Evolutionary conservation across 2,329 filamentous ascomycete genomes (phyloP), one percentile per base, ranked within the genome.

Genomic region (Sporothrix brunneoviolacea): DNA sequence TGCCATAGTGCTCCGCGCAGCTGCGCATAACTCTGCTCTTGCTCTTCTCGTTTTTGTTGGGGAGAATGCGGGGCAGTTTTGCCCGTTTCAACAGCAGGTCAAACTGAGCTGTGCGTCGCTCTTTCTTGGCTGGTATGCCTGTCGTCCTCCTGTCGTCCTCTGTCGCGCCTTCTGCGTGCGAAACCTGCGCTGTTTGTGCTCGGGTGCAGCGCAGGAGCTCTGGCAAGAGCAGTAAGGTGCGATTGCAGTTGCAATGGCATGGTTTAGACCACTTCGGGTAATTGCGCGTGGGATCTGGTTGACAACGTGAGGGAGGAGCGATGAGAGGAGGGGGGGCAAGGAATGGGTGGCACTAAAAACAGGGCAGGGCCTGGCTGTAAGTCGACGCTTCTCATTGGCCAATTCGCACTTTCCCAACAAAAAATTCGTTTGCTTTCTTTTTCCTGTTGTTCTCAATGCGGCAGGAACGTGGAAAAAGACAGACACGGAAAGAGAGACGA

Each of bases 331-430:
- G 16, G n/a, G 22, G 15, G 8, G 33, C 19, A 24, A 9, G 6
- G 28, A 37, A 32, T 24, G 8, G 12, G 28, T 32, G 28, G 13
- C 19, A 36, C 12, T 28, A 15, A 24, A 27, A 27, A 32, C n/a
- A 28, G 40, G 18, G 27, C 27, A 15, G 36, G 28, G 18, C 28
- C 13, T 41, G 24, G 41, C 27, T 57, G 51, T 57, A 57, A 55
- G 55, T 57, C 22, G 38, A n/a, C 28, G 41, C 10, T 8, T 45
- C 19, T 38, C 22, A 57, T 57, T 57, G 56, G 56, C 46, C 52
- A 50, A 49, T 52, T 28, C 24, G 4, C 27, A 1, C 32, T 33
- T 48, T 57, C 56, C 56, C 56, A 57, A 57, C 56, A 57, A 54
- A 54, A 44, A 36, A 18, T 5, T 28, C 10, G 36, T 49, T 49